Evolutionary conservation across 1,284 basidiomycete genomes (phyloP), one percentile per base, ranked within the genome.

Genomic region (Cryptococcus deneoformans): DNA sequence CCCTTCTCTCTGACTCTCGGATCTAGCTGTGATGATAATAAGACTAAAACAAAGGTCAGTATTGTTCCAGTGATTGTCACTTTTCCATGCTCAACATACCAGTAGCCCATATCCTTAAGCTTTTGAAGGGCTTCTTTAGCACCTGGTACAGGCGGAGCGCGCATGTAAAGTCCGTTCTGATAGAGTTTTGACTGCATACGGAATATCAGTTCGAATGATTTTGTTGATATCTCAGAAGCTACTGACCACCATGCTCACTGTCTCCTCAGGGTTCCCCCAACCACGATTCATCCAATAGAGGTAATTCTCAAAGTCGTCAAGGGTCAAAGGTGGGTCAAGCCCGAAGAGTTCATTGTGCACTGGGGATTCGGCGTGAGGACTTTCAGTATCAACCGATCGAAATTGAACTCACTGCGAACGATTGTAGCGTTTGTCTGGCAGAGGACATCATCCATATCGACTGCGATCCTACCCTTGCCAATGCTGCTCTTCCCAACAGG

Each of bases 371-470:
- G 50, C 35, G 53, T 24, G 45, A 37, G 40, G 37, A 12, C 16
- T 10, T 54, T 52, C 56, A n/a, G 36, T 29, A 52, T 47, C 29
- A 29, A 29, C 29, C 5, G 29, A 29, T 29, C 5, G 3, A 29
- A 47, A 29, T 2, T 12, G 29, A 29, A 77, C 84, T 72, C 73
- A 89, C 88, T 90, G 48, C 84, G 75, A 5, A 85, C 83, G 10
- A 89, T 82, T 12, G 79, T 79, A 50, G 75, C 66, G 72, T 90
- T 91, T 3, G 88, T 90, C 68, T 84, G 78, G 62, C 72, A 73
- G 38, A 90, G 75, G 5, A 90, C 88, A 79, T 90, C 88, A 65
- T 90, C 88, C 59, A 89, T 76, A 77, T 90, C 88, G 43, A 89
- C 79, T 4, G 87, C 86, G 68, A 90, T 86, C n/a, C 55, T 70